Base-by-base conservation (phyloP, 495 filamentous ascomycete genomes). In the Aspergillus nidulans region DNA sequence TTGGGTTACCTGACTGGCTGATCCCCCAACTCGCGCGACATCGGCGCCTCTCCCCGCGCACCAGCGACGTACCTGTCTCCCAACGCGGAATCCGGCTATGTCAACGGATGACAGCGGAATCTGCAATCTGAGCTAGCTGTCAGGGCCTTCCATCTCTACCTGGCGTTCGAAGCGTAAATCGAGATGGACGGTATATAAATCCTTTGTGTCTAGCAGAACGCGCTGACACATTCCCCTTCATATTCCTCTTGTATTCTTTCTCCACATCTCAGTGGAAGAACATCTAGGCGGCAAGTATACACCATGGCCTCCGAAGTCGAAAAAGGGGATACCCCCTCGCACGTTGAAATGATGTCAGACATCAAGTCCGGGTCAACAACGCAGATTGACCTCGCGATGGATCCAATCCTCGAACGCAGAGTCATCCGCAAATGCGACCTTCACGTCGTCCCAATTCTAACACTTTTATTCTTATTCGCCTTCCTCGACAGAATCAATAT, bases 401-500 rank as follows among this genome's bases (percentile, higher is more conserved):
- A 34, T 46, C 62, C 52, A 12, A 55, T 53, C 15, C 64, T 63
- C 15, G 73, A 76, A 46, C 69, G 62, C 28, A 60, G 56, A 50
- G 59, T 76, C 0, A 41, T 76, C 5, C 56, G 70, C 43, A 77
- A 77, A 56, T 60, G 69, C 47, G 74, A 76, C 49, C 53, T 71
- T 32, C 69, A 73, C 52, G 65, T 77, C 53, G 61, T 77, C 16
- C 73, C 72, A 0, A 67, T 69, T 19, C 44, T 77, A 18, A 65
- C 56, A n/a, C 23, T 74, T 4, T 61, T 77, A 13, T 76, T 70
- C 54, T 56, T 74, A 5, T 62, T 73, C 13, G 66, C 71, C n/a
- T 76, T 76, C 49, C 60, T 49, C 1, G 46, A 49, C 46, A 16
- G 46, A 9, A 49, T 49, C 16, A 49, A 49, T 13, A 83, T 85